phyloP scores from a whole-genome alignment of 306 rosid genomes.

The Canavalia ensiformis region DNA sequence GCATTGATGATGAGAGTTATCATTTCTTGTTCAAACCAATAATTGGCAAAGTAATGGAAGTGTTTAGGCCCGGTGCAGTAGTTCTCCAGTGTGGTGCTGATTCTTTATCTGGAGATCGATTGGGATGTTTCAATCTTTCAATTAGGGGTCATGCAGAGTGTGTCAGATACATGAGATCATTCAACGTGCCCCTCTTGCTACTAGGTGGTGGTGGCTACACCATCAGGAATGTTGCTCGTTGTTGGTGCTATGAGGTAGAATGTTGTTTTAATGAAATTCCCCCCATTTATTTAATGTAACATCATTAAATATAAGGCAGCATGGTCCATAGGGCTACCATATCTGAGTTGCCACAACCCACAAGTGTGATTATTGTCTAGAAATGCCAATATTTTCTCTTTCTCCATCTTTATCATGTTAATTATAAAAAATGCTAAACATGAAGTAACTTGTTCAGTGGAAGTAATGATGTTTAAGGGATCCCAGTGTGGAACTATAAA shows the following conservation, averaged over 20 bases:
- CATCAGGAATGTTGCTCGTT: constrained; percentile 91
- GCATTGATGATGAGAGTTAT: constrained; percentile 94
- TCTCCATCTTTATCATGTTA: constrained; percentile 10
- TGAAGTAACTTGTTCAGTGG: neutral
- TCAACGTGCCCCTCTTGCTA: constrained; percentile 85
- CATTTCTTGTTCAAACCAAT: constrained; percentile 88
- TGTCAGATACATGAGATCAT: constrained; percentile 87
- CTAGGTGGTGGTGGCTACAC: constrained; percentile 95
- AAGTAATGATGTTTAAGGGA: constrained; percentile 19
- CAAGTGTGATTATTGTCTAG: constrained; percentile 8
- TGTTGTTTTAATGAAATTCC: constrained; percentile 34
- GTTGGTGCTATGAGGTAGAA: constrained; percentile 92
- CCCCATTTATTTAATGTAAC: constrained; percentile 32
- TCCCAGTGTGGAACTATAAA: constrained; percentile 27
- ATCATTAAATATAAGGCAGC: constrained; percentile 28
- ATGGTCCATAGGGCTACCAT: neutral
- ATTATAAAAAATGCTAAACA: neutral
- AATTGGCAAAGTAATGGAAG: constrained; percentile 88
- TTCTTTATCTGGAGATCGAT: constrained; percentile 88
- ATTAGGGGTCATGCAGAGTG: constrained; percentile 94
- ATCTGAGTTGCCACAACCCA: neutral
- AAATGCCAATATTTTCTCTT: constrained; percentile 5
- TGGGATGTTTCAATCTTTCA: constrained; percentile 91
- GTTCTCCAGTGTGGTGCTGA: constrained; percentile 96
- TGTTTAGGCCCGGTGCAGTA: constrained; percentile 88